Percentiles rank a stretch among this genome's conserved stretches.
Conservation (phyloP, 208 protist genomes). For the Trypanosoma conorhini region DNA sequence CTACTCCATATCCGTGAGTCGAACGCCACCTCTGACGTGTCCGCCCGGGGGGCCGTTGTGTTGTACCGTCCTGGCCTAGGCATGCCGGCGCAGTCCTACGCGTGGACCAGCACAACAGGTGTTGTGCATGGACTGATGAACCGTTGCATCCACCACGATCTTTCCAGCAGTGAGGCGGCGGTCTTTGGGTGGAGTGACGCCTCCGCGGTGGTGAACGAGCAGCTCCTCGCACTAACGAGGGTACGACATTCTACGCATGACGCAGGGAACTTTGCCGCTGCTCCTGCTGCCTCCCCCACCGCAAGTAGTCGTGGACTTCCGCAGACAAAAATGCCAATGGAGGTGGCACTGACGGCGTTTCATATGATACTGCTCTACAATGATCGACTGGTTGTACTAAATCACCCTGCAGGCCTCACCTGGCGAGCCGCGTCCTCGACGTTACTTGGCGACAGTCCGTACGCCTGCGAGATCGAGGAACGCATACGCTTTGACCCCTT, state of each 20-base stretch:
- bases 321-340: slow-evolving; percentile 20
- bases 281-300: not conserved
- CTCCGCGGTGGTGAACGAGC: slow-evolving; percentile 25
- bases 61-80: slow-evolving; percentile 44
- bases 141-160: not conserved
- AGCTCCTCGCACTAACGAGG: slow-evolving; percentile 20
- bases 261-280: not conserved
- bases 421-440: slow-evolving; percentile 42
- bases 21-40: not conserved
- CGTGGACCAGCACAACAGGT: slow-evolving; percentile 51
- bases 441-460: slow-evolving; percentile 24
- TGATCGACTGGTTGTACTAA: slow-evolving; percentile 73
- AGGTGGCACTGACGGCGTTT: slow-evolving; percentile 90
- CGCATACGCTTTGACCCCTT: slow-evolving; percentile 77
- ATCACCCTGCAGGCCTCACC: slow-evolving; percentile 76
- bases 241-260: slow-evolving; percentile 1
- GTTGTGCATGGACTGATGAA: slow-evolving; percentile 64
- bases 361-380: slow-evolving; percentile 93
- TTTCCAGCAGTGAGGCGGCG: slow-evolving; percentile 11
- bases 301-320: slow-evolving; percentile 6
- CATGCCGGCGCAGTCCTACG: slow-evolving; percentile 47
- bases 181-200: slow-evolving; percentile 16
- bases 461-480: slow-evolving; percentile 72
- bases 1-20: slow-evolving; percentile 14
- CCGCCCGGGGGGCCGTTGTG: slow-evolving; percentile 30